A percentile compares a stretch with the other conserved stretches of the same genome.
phyloP scores from a whole-genome alignment of 306 rosid species.

The Castanea crenata region DNA sequence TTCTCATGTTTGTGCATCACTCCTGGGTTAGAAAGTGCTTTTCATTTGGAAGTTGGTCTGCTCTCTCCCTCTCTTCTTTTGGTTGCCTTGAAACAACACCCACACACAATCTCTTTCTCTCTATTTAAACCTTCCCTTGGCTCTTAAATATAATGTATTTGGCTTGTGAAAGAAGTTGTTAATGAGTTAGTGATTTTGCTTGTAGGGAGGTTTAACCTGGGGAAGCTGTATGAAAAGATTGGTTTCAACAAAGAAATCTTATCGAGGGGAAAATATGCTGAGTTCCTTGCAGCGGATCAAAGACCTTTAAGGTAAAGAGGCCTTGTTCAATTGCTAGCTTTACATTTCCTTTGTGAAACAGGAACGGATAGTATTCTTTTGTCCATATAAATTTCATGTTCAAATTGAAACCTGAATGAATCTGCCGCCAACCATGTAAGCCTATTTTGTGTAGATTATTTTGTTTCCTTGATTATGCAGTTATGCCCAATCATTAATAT shows the following conservation, averaged over 20 bases:
- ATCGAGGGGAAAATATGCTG: slow-evolving; percentile 90
- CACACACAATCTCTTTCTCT: no score
- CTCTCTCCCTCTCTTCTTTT: background rate
- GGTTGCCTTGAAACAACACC: background rate
- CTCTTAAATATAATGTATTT: background rate
- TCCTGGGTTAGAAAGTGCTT: background rate
- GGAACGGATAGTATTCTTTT: slow-evolving; percentile 8
- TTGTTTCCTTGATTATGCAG: background rate
- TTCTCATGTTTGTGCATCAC: background rate
- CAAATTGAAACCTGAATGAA: background rate
- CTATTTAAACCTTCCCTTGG: background rate
- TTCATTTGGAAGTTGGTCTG: background rate
- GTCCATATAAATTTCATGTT: background rate
- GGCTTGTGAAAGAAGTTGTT: slow-evolving; percentile 15
- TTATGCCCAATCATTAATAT: background rate
- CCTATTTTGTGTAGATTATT: background rate
- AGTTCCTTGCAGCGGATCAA: slow-evolving; percentile 86
- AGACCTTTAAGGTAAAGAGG: slow-evolving; percentile 73
- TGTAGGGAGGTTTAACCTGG: slow-evolving; percentile 78
- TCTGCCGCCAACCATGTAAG: background rate
- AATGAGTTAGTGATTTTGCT: slow-evolving; percentile 25
- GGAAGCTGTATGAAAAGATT: slow-evolving; percentile 88
- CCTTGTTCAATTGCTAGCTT: slow-evolving; percentile 2
- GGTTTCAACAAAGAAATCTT: slow-evolving; percentile 92
- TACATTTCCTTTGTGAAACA: slow-evolving; percentile 11